Evolutionary conservation across 23 red algal genomes (phyloP).

Genomic region (Gracilaria domingensis): DNA sequence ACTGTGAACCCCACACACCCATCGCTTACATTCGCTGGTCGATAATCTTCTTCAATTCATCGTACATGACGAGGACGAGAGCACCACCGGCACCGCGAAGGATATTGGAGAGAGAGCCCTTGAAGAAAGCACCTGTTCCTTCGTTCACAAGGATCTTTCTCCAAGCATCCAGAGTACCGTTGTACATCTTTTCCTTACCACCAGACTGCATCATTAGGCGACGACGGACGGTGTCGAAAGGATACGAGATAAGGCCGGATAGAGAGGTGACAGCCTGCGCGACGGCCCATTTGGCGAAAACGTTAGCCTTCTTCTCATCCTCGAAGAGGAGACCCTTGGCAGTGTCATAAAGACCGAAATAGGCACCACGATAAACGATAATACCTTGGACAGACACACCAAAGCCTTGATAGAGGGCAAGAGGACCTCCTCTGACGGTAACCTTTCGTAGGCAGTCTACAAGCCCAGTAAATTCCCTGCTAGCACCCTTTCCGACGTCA

Average conservation of each 20-base stretch:
- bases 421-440: slow-evolving; percentile 68
- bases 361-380: slow-evolving; percentile 99
- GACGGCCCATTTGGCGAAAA: slow-evolving; percentile 94
- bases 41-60: slow-evolving; percentile 99
- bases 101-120: slow-evolving; percentile 98
- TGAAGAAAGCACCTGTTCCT: slow-evolving; percentile 91
- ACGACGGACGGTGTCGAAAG: slow-evolving; percentile 99
- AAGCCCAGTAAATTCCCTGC: slow-evolving; percentile 87
- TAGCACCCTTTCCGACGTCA: slow-evolving; percentile 91
- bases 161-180: slow-evolving; percentile 97
- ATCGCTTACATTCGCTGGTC: slow-evolving; percentile 62
- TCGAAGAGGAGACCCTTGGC: slow-evolving; percentile 94
- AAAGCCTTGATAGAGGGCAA: slow-evolving; percentile 97
- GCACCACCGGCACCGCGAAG: slow-evolving; percentile 98
- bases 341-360: slow-evolving; percentile 98
- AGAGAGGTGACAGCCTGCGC: slow-evolving; percentile 93
- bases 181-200: slow-evolving; percentile 91
- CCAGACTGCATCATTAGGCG: slow-evolving; percentile 99
- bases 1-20: background rate
- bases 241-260: slow-evolving; percentile 96
- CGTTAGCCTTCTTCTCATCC: slow-evolving; percentile 89
- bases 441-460: slow-evolving; percentile 89
- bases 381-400: slow-evolving; percentile 98
- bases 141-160: slow-evolving; percentile 93
- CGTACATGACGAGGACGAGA: slow-evolving; percentile 98